phyloP scores from a whole-genome alignment of 495 filamentous ascomycete species.

The Tuber borchii region DNA sequence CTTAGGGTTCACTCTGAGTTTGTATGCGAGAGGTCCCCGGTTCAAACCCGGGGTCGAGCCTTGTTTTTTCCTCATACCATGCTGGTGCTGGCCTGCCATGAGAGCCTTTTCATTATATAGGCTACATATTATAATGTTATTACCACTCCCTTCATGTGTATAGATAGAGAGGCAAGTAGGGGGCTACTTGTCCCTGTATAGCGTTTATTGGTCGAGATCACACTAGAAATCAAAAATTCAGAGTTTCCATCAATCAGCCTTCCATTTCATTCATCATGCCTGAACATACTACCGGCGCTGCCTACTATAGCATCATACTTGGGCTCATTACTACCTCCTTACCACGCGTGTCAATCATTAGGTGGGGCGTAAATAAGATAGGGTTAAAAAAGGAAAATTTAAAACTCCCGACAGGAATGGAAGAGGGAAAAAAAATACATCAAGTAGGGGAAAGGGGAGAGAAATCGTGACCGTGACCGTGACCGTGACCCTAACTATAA shows the following conservation, averaged over 20 bases:
- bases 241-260: not conserved
- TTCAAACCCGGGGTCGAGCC: conserved; percentile 40
- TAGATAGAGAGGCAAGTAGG: too few relatives aligned
- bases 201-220: not conserved
- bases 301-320: not conserved
- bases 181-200: too few relatives aligned
- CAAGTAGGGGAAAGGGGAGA: not conserved
- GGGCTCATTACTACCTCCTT: not conserved
- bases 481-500: not conserved
- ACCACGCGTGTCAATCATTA: not conserved
- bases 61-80: not conserved
- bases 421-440: not conserved
- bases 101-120: too few relatives aligned
- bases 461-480: too few relatives aligned
- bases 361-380: not conserved
- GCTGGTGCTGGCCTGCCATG: too few relatives aligned
- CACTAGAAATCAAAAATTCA: not conserved
- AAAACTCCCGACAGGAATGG: not conserved
- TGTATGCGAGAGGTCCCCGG: conserved; percentile 38
- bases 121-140: too few relatives aligned
- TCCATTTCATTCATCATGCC: not conserved
- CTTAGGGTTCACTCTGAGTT: conserved; percentile 39
- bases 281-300: not conserved
- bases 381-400: not conserved
- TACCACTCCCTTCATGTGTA: too few relatives aligned